These are phyloP conservation scores for Diddensiella caesifluorescens DNA, from an alignment of 805 yeast genomes.

Conservation along the genomic window DNA sequence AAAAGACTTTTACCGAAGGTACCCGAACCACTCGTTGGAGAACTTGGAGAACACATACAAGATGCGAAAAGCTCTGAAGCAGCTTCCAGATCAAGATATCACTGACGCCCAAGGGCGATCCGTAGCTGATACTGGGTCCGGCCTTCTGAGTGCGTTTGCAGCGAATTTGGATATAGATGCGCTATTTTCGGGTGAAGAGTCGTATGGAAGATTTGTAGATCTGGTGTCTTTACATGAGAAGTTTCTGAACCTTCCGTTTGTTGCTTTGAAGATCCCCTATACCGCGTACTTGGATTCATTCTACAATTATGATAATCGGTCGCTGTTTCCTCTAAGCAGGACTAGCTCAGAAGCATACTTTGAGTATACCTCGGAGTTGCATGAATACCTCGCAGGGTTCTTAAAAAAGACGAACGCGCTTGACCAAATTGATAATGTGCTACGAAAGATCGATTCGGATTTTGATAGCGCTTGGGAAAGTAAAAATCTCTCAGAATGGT, in stretches of 20 bases:
- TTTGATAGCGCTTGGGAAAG: slow-evolving; percentile 26
- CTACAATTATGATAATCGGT: slow-evolving; percentile 36
- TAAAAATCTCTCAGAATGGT: slow-evolving; percentile 12
- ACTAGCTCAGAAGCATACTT: slow-evolving; percentile 35
- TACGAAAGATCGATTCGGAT: slow-evolving; percentile 27
- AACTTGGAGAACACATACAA: slow-evolving; percentile 22
- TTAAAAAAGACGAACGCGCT: slow-evolving; percentile 47
- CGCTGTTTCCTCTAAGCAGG: slow-evolving; percentile 18
- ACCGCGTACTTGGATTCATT: slow-evolving; percentile 46
- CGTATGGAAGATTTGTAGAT: slow-evolving; percentile 60
- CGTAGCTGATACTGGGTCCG: slow-evolving; percentile 30
- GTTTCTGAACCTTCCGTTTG: slow-evolving; percentile 46
- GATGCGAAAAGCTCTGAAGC: slow-evolving; percentile 15
- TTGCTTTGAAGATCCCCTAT: slow-evolving; percentile 38
- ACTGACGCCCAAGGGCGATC: slow-evolving; percentile 15
- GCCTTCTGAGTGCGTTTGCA: slow-evolving; percentile 47
- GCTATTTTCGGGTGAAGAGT: slow-evolving; percentile 56
- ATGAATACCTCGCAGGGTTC: slow-evolving; percentile 46
- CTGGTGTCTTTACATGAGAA: slow-evolving; percentile 45
- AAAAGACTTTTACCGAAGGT: slow-evolving; percentile 29
- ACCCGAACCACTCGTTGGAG: slow-evolving; percentile 31
- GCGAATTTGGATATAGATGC: slow-evolving; percentile 43
- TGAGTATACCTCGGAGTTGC: slow-evolving; percentile 43
- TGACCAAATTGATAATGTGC: slow-evolving; percentile 34
- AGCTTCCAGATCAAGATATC: slow-evolving; percentile 9